phyloP scores from a whole-genome alignment of 2,329 filamentous ascomycete species.

The Penicillium sp. region DNA sequence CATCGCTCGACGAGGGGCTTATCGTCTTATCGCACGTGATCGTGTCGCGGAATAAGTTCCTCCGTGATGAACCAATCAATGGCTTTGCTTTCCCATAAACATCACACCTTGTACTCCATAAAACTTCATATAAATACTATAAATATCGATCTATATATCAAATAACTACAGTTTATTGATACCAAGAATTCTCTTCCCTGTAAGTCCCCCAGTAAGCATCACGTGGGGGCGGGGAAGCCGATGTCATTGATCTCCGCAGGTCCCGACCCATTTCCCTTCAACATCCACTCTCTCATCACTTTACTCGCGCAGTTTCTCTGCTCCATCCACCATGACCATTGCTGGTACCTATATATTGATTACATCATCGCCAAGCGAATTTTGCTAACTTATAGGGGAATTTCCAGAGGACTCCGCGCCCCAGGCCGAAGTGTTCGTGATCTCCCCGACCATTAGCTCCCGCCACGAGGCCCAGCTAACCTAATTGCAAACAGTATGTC shows the following conservation, averaged over 20 bases:
- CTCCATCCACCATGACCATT: neutral
- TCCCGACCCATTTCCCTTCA: neutral
- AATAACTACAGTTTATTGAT: too few species aligned
- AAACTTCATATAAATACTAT: neutral
- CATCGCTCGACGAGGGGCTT: neutral
- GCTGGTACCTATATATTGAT: neutral
- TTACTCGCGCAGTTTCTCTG: neutral
- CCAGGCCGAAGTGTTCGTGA: constrained; percentile 39
- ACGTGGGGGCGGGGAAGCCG: neutral
- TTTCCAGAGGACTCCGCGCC: constrained; percentile 21
- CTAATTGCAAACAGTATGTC: constrained; percentile 46
- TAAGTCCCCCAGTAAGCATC: neutral
- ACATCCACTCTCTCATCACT: neutral
- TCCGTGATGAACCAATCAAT: neutral
- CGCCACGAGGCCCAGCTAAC: constrained; percentile 7
- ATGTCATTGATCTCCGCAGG: neutral
- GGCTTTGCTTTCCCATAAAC: neutral
- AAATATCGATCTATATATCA: neutral
- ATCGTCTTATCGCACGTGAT: neutral
- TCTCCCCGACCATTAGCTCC: neutral
- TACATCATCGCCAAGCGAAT: neutral
- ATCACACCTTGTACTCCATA: neutral
- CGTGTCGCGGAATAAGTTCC: neutral
- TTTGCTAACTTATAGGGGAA: neutral
- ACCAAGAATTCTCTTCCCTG: neutral